phyloP scores from a whole-genome alignment of 1,284 basidiomycete species.

The Leccinum fallax region DNA sequence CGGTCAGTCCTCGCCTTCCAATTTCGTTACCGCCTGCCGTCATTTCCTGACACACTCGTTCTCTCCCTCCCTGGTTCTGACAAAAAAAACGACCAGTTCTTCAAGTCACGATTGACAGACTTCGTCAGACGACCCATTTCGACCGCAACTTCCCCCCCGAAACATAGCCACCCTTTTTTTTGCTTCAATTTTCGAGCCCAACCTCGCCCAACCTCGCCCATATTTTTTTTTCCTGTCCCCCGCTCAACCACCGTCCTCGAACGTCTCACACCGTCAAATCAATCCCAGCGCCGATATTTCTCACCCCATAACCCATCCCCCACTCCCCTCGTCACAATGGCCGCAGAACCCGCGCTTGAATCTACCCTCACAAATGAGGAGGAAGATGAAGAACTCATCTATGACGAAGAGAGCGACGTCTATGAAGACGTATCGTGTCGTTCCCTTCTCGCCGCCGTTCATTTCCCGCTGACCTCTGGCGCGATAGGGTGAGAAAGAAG shows the following conservation, averaged over 20 bases:
- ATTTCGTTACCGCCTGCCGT: slow-evolving; percentile 24
- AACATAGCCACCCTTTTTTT: neutral
- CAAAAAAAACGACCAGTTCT: neutral
- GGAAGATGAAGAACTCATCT: slow-evolving; percentile 11
- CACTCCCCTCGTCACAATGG: slow-evolving; percentile 15
- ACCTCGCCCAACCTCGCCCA: neutral
- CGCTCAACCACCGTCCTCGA: slow-evolving; percentile 16
- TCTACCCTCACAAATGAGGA: slow-evolving; percentile 1
- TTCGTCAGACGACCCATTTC: slow-evolving; percentile 6
- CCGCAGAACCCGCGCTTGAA: slow-evolving; percentile 23
- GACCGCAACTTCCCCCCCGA: neutral
- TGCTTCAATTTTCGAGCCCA: neutral
- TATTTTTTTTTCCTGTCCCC: slow-evolving; percentile 1
- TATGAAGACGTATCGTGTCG: slow-evolving; percentile 31
- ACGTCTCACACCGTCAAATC: slow-evolving; percentile 1
- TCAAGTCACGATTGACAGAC: neutral
- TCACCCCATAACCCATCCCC: slow-evolving; percentile 5
- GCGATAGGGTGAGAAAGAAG: slow-evolving; percentile 28
- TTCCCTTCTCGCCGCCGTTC: neutral
- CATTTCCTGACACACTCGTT: slow-evolving; percentile 13
- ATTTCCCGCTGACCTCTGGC: neutral
- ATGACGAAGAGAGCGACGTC: slow-evolving; percentile 34
- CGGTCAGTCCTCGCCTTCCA: slow-evolving; percentile 13
- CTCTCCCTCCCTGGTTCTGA: slow-evolving; percentile 2
- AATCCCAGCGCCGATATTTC: slow-evolving; percentile 7